These are phyloP conservation scores for Termitomyces sp. DNA, from an alignment of 768 basidiomycete species.

Conservation along the genomic window DNA sequence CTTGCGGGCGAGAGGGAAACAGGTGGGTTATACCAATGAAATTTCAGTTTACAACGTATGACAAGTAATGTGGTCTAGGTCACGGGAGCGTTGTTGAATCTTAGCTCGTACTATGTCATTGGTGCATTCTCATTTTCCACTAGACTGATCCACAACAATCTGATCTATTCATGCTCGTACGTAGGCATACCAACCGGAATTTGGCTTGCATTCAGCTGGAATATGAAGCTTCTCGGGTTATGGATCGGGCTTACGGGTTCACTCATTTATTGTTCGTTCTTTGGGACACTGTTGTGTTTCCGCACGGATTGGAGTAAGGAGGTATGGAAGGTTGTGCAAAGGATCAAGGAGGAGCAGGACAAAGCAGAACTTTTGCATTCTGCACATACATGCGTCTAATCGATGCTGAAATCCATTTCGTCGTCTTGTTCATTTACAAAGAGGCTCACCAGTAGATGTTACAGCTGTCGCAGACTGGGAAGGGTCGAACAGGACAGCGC, in stretches of 20 bases:
- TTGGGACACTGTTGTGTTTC: constrained; percentile 51
- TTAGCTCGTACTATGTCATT: constrained; percentile 76
- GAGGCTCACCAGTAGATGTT: not conserved
- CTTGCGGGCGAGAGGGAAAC: constrained; percentile 78
- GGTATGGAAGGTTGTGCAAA: constrained; percentile 52
- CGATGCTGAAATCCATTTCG: not conserved
- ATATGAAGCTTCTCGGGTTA: constrained; percentile 62
- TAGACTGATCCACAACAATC: not conserved
- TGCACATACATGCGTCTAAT: not conserved
- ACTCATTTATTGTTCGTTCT: constrained; percentile 48
- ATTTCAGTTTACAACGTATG: not conserved
- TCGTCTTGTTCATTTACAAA: not conserved
- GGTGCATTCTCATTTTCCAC: constrained; percentile 27
- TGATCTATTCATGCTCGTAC: not conserved
- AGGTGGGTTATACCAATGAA: constrained; percentile 26
- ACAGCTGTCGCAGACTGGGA: constrained; percentile 1
- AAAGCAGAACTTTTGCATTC: constrained; percentile 8
- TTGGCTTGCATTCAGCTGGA: constrained; percentile 61
- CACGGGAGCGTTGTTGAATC: constrained; percentile 72
- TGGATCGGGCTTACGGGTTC: constrained; percentile 81
- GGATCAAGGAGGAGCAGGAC: constrained; percentile 44
- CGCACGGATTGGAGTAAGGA: constrained; percentile 66
- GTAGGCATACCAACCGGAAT: constrained; percentile 79
- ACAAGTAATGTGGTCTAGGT: not conserved
- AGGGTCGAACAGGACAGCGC: constrained; percentile 19